A percentile compares a stretch with the other conserved stretches of the same genome.
Evolutionary conservation across 768 basidiomycete species (phyloP).

Genomic region (Galerina marginata): DNA sequence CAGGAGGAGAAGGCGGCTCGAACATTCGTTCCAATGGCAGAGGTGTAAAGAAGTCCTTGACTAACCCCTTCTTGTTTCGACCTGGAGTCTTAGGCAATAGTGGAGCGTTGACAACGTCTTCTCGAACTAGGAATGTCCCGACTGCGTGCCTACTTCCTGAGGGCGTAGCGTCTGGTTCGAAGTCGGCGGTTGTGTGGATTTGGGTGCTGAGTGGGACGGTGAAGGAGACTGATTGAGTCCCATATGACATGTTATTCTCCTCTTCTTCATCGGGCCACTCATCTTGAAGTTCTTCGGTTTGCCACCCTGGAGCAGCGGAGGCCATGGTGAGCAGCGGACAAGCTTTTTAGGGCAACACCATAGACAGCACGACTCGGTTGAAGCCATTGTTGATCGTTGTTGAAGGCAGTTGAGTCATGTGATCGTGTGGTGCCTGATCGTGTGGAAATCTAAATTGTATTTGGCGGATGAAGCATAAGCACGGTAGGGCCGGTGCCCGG

Average conservation of each 20-base stretch:
- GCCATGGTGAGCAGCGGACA: constrained; percentile 35
- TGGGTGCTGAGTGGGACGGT: constrained; percentile 60
- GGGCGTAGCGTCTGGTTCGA: constrained; percentile 32
- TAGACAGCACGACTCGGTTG: constrained; percentile 3
- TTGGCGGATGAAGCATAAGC: constrained; percentile 7
- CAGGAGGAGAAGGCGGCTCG: constrained; percentile 87
- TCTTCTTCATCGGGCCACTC: constrained; percentile 90
- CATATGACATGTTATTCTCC: constrained; percentile 46
- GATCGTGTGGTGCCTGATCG: constrained; percentile 19
- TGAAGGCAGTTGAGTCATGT: constrained; percentile 20
- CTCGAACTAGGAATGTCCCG: constrained; percentile 80
- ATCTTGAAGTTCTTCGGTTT: constrained; percentile 88
- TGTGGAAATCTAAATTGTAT: constrained; percentile 6
- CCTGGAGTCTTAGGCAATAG: constrained; percentile 73
- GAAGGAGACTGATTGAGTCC: constrained; percentile 64
- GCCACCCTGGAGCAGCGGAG: constrained; percentile 67
- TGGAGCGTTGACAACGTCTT: constrained; percentile 62
- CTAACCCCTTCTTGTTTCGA: constrained; percentile 57
- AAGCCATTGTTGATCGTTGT: constrained; percentile 16
- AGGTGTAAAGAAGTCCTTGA: constrained; percentile 89
- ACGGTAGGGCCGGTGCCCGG: too few species aligned
- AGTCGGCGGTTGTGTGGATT: constrained; percentile 52
- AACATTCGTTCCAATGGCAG: constrained; percentile 91
- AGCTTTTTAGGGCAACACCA: not conserved
- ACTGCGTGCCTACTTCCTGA: constrained; percentile 38